Evolutionary conservation across 2,329 filamentous ascomycete species (phyloP).

Genomic region (Diaporthe sp.): DNA sequence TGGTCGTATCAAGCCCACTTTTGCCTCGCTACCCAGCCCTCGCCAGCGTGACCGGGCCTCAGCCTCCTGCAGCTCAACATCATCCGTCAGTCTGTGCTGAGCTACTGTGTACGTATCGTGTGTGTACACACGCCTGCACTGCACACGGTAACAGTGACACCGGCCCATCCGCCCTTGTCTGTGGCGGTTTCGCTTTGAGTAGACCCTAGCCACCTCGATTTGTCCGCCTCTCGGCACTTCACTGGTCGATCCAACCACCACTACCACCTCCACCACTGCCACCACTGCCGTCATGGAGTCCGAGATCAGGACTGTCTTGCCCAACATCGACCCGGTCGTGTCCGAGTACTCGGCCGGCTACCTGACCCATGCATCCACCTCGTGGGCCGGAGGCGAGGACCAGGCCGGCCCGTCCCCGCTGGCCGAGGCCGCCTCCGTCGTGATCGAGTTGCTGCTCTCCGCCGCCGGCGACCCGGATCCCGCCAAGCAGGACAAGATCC

Average conservation of each 20-base stretch:
- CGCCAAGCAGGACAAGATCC: slow-evolving; percentile 82
- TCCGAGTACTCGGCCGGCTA: slow-evolving; percentile 96
- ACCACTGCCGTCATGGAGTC: slow-evolving; percentile 76
- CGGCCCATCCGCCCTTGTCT: slow-evolving; percentile 12
- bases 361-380: slow-evolving; percentile 90
- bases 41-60: slow-evolving; percentile 12
- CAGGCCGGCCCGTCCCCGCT: slow-evolving; percentile 79
- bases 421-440: slow-evolving; percentile 83
- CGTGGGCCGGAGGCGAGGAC: slow-evolving; percentile 80
- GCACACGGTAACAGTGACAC: slow-evolving; percentile 6
- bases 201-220: slow-evolving; percentile 24
- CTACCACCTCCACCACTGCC: no score
- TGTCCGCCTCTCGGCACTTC: not conserved
- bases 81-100: slow-evolving; percentile 3
- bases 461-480: slow-evolving; percentile 87
- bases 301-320: slow-evolving; percentile 86
- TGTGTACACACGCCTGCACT: not conserved
- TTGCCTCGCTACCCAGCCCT: not conserved
- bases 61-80: slow-evolving; percentile 32
- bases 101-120: not conserved
- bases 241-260: not conserved
- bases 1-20: slow-evolving; percentile 17
- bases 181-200: slow-evolving; percentile 25
- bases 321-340: slow-evolving; percentile 88
- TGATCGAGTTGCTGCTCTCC: slow-evolving; percentile 91